Evolutionary conservation across 164 flowering plant genomes (phyloP), one percentile per base, ranked within the genome.

Genomic region (Amborella trichopoda): DNA sequence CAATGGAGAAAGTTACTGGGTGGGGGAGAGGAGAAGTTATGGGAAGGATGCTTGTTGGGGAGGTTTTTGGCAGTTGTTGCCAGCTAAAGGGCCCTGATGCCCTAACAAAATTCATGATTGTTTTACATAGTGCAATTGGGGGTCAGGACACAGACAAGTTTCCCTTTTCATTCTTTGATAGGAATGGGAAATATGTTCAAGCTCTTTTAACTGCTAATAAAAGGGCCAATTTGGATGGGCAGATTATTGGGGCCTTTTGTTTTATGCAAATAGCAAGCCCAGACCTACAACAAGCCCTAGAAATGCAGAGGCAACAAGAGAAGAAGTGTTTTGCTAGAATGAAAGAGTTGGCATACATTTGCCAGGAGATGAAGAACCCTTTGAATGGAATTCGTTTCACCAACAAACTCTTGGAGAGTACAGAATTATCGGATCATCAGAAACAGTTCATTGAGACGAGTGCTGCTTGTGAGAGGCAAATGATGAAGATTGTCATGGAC

Each of bases 391-490:
- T 93, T 46, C 76, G 75, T 19, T 84, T 84, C 59, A 68, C 94
- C 13, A 77, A 77, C 61, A 76, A 86, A 9, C 86, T 87, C 36
- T 58, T 87, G 73, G 91, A 84, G 61, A 69, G 75, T 25, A 74
- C 94, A 3, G 68, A 67, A 25, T 70, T 93, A 59, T 71, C 70
- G 20, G 95, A 93, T 33, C 84, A 82, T 62, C 99, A 87, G 58
- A 87, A 71, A 65, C 99, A 84, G 74, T 79, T 78, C 53, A 73
- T 93, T 43, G 95, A 87, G 72, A 93, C 94, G 1, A 80, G 83
- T 63, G 66, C 72, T 62, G 94, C 99, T 48, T 93, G 99, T 68
- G 91, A 87, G 75, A 84, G 68, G 72, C 99, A 93, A 62, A 82
- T 93, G 73, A 50, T 58, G 56, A 84, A 69, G 75, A 76, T 93